Percentiles rank a stretch among this genome's conserved stretches.
phyloP scores from a whole-genome alignment of 768 basidiomycete genomes.

The Lentinus tigrinus region DNA sequence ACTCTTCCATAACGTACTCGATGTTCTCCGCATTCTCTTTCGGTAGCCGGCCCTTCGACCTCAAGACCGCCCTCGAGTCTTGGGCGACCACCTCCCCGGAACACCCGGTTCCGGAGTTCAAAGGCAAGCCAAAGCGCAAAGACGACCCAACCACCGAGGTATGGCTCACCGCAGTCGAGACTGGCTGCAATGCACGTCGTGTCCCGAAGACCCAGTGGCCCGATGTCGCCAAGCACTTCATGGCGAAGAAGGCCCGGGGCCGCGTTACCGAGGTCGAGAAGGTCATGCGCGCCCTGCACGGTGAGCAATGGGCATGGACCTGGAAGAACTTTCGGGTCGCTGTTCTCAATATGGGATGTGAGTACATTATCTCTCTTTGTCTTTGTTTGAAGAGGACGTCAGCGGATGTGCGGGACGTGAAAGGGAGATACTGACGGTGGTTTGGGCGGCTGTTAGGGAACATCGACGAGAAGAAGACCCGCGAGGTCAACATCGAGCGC shows the following conservation, averaged over 20 bases:
- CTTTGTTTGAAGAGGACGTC: no score
- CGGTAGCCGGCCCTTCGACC: constrained; percentile 1
- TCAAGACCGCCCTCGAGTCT: background rate
- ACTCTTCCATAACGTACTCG: background rate
- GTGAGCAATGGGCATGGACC: constrained; percentile 69
- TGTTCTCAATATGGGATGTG: constrained; percentile 79
- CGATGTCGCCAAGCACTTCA: constrained; percentile 74
- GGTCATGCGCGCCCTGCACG: constrained; percentile 63
- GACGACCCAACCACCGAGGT: constrained; percentile 60
- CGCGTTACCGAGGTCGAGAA: constrained; percentile 70
- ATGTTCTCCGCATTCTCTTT: background rate
- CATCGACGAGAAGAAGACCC: constrained; percentile 25
- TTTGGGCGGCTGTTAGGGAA: constrained; percentile 12
- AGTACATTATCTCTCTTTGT: constrained; percentile 29
- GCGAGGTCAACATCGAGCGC: constrained; percentile 24
- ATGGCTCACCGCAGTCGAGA: constrained; percentile 70
- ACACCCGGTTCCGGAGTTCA: constrained; percentile 36
- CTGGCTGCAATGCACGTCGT: constrained; percentile 61
- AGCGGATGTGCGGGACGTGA: background rate
- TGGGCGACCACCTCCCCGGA: constrained; percentile 7
- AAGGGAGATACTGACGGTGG: background rate
- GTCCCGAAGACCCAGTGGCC: constrained; percentile 81
- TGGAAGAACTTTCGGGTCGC: constrained; percentile 82
- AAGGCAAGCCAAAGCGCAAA: constrained; percentile 61
- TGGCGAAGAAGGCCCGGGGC: constrained; percentile 65